phyloP scores from a whole-genome alignment of 257 asterid species.

The Solanum stenotomum region DNA sequence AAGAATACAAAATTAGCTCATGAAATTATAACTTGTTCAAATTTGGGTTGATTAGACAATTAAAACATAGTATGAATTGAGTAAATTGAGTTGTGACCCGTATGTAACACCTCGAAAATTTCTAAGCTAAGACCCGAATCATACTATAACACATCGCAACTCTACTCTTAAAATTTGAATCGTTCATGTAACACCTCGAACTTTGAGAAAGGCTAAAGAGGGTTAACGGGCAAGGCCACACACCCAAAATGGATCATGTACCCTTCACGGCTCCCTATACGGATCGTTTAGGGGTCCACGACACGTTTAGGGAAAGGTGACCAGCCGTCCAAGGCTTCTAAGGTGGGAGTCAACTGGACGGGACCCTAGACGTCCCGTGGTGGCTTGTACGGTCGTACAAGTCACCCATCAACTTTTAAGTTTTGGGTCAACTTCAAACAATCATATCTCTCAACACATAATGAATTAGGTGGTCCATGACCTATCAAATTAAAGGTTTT shows the following conservation, averaged over 20 bases:
- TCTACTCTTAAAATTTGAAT: too few relatives aligned
- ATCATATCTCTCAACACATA: not conserved
- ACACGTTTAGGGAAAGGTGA: not conserved
- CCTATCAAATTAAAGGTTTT: not conserved
- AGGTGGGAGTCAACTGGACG: not conserved
- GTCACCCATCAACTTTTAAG: not conserved
- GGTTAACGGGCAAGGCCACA: too few relatives aligned
- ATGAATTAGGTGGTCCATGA: not conserved
- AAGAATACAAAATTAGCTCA: not conserved
- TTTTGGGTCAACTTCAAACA: not conserved
- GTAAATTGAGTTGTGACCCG: too few relatives aligned
- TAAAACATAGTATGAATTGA: too few relatives aligned
- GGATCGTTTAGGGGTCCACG: not conserved
- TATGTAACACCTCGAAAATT: too few relatives aligned
- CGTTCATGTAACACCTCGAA: too few relatives aligned
- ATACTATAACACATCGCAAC: too few relatives aligned
- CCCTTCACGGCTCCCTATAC: not conserved
- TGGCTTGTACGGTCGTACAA: not conserved
- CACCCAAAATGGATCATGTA: not conserved
- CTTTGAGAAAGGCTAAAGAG: too few relatives aligned
- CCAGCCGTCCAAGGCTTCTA: not conserved
- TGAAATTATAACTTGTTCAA: not conserved
- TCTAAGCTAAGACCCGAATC: too few relatives aligned
- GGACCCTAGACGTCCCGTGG: not conserved
- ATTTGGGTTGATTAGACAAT: not conserved